Evolutionary conservation across 495 filamentous ascomycete genomes (phyloP), one percentile per base, ranked within the genome.

Genomic region (Haplographium delicatum): DNA sequence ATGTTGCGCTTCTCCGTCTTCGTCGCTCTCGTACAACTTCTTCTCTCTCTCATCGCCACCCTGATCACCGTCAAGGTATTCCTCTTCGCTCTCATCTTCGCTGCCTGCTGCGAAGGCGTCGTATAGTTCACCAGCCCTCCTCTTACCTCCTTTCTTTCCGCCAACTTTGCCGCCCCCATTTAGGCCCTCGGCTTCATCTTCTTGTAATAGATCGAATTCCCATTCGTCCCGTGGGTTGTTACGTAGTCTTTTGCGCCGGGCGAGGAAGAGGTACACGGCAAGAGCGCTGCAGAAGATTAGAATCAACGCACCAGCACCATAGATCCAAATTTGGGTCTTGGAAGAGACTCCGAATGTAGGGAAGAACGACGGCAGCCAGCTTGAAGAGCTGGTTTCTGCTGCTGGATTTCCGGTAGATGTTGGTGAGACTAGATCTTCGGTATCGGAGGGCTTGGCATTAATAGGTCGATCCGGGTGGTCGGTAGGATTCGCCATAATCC

Each of bases 291-390:
- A 88, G 72, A 98, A 98, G 13, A 86, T 66, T 27, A 91, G 72
- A 57, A 98, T 97, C 28, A 95, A 79, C 15, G 73, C 82, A 19
- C 93, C 62, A 16, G 90, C 76, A 38, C 88, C 89, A 61, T 97
- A 97, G 47, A 98, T 96, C 93, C 93, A 98, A 34, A 85, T 79
- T 62, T 94, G 89, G 5, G 91, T 96, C 50, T 82, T 80, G 59
- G 89, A 88, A 10, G 86, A 90, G 28, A 91, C 84, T 47, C 93
- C 93, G 57, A 98, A 94, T n/a, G 89, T 94, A 6, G 93, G 91
- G 56, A 98, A 84, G 73, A 90, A 94, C 8, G 86, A 89, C 2
- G 89, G 88, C 33, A 96, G 73, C 65, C 94, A 86, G 62, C 78
- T 81, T 2, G 79, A 76, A 9, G 70, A 62, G 10, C 67, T 57